A percentile compares a stretch with the other conserved stretches of the same genome.
These are phyloP conservation scores for Huntiella savannae DNA, from an alignment of 2,329 filamentous ascomycete species.

Conservation along the genomic window DNA sequence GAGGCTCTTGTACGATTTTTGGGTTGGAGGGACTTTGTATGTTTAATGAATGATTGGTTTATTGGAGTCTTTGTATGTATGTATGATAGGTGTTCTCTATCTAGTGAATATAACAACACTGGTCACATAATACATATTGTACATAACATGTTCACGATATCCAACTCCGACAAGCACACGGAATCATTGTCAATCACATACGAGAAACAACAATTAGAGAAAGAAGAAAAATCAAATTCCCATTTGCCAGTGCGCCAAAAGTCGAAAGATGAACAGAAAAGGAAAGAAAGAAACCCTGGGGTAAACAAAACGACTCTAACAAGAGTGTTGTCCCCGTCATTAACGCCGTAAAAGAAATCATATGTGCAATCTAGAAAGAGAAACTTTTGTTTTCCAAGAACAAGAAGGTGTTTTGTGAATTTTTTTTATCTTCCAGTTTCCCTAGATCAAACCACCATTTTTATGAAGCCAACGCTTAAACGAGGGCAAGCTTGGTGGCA, in stretches of 20 bases:
- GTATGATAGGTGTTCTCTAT: neutral
- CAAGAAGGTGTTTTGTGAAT: constrained; percentile 9
- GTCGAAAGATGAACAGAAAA: neutral
- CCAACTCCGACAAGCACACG: too few relatives aligned
- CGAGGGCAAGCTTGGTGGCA: constrained; percentile 94
- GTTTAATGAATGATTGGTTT: neutral
- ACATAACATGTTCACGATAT: neutral
- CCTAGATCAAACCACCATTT: constrained; percentile 9
- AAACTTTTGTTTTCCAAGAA: constrained; percentile 9
- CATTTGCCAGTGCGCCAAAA: neutral
- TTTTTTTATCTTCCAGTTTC: constrained; percentile 10
- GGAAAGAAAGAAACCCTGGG: neutral
- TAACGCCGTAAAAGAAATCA: too few relatives aligned
- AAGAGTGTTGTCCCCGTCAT: too few relatives aligned
- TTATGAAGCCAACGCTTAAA: constrained; percentile 35
- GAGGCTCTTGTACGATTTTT: neutral
- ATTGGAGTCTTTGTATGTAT: constrained; percentile 2
- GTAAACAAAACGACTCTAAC: neutral
- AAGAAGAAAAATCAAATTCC: constrained; percentile 2
- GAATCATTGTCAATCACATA: too few relatives aligned
- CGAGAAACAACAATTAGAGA: neutral
- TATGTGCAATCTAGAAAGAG: constrained; percentile 1
- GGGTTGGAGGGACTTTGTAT: neutral
- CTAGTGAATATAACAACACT: neutral
- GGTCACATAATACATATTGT: neutral